A percentile compares a stretch with the other conserved stretches of the same genome.
These are phyloP conservation scores for Geosmithia putterillii DNA, from an alignment of 2,329 filamentous ascomycete genomes.

Conservation along the genomic window DNA sequence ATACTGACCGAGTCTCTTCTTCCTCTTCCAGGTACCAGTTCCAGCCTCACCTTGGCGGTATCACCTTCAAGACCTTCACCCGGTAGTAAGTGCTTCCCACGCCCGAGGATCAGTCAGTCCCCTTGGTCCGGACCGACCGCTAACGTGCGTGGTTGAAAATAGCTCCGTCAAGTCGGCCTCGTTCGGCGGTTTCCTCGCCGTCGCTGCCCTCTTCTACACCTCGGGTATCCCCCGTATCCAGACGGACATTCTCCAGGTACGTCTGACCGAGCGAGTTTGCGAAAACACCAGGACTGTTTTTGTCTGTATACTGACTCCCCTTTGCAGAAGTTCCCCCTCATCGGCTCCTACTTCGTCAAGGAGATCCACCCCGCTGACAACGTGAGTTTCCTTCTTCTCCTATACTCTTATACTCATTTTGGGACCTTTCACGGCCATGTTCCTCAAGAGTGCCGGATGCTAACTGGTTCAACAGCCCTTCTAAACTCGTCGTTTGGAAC, in stretches of 20 bases:
- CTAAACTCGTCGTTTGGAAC: constrained; percentile 15
- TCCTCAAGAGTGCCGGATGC: too few species aligned
- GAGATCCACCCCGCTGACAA: constrained; percentile 49
- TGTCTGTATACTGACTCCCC: background rate
- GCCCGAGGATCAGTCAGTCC: too few species aligned
- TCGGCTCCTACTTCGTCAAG: constrained; percentile 38
- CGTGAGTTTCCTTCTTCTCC: constrained; percentile 27
- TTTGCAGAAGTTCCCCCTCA: constrained; percentile 40
- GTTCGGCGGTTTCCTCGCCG: constrained; percentile 45
- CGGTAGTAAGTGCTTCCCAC: constrained; percentile 39
- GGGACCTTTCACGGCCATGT: background rate
- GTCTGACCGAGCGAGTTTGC: constrained; percentile 4
- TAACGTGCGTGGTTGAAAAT: constrained; percentile 5
- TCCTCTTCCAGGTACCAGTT: constrained; percentile 18
- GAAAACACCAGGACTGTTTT: too few species aligned
- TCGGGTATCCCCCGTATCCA: constrained; percentile 51
- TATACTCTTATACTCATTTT: background rate
- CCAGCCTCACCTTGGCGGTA: constrained; percentile 42
- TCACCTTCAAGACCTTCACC: constrained; percentile 32
- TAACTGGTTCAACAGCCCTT: constrained; percentile 22
- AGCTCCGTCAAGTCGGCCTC: constrained; percentile 40
- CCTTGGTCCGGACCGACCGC: constrained; percentile 1
- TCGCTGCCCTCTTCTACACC: constrained; percentile 46
- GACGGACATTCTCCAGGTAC: constrained; percentile 45
- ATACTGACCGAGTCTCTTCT: constrained; percentile 13